Percentiles rank a stretch among this genome's conserved stretches.
These are phyloP conservation scores for Leishmania mexicana DNA, from an alignment of 208 protist genomes.

Conservation along the genomic window DNA sequence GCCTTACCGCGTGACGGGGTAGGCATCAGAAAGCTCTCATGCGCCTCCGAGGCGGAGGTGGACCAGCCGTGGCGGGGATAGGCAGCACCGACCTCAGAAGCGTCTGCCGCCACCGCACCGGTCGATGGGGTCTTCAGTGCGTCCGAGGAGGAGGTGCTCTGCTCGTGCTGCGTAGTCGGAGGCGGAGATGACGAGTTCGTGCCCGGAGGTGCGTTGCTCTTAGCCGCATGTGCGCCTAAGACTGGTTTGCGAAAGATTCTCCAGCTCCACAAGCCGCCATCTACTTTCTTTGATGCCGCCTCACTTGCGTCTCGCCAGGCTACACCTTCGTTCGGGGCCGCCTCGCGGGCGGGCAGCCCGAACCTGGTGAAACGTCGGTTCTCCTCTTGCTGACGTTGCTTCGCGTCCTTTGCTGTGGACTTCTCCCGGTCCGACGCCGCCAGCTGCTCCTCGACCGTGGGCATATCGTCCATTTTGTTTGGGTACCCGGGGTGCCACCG, in stretches of 20 bases:
- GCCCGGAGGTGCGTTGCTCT: neutral
- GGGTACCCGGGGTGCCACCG: conserved; percentile 91
- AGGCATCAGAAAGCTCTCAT: neutral
- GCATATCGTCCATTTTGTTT: conserved; percentile 76
- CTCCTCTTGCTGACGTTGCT: conserved; percentile 17
- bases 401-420: conserved; percentile 13
- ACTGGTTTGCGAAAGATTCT: conserved; percentile 30
- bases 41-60: neutral
- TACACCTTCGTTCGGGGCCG: conserved; percentile 6
- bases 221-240: neutral
- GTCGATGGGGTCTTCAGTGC: neutral
- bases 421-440: conserved; percentile 25
- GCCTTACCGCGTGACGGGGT: conserved; percentile 23
- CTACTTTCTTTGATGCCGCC: neutral
- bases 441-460: conserved; percentile 68
- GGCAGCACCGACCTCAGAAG: neutral
- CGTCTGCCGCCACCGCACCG: neutral
- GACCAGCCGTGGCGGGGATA: conserved; percentile 2
- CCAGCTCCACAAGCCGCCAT: conserved; percentile 8
- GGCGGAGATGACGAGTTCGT: neutral
- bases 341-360: conserved; percentile 13
- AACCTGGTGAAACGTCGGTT: conserved; percentile 20
- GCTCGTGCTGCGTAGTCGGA: neutral
- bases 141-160: neutral
- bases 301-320: conserved; percentile 12